Percentiles rank a stretch among this genome's conserved stretches.
Conservation (phyloP, 495 filamentous ascomycete species). For the Neurospora sp. region DNA sequence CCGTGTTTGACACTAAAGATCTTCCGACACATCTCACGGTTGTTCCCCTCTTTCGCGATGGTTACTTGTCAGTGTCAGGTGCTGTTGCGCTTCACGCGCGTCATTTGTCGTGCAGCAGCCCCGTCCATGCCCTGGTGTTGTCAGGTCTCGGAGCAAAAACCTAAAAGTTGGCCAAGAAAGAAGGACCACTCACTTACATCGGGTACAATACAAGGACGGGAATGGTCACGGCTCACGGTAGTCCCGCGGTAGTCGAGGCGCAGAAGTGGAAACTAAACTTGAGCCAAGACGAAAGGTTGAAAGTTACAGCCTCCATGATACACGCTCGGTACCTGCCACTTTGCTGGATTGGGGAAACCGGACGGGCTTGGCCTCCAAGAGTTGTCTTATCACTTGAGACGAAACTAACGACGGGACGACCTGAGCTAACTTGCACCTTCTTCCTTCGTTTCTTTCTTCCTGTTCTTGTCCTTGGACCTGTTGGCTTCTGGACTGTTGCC, state of each 20-base stretch:
- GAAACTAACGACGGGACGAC: neutral
- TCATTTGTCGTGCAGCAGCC: slow-evolving; percentile 4
- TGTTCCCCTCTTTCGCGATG: neutral
- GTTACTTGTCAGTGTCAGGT: neutral
- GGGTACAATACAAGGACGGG: neutral
- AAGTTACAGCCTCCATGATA: neutral
- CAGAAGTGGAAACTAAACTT: neutral
- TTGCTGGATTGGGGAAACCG: neutral
- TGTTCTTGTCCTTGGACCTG: neutral
- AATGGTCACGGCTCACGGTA: neutral
- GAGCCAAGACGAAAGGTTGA: neutral
- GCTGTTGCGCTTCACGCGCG: slow-evolving; percentile 11
- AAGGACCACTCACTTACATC: neutral
- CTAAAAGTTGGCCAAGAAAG: neutral
- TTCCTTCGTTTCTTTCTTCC: neutral
- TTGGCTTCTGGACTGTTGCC: neutral
- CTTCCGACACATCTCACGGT: neutral
- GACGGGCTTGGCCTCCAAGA: neutral
- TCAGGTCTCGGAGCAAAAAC: neutral
- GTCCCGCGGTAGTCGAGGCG: neutral
- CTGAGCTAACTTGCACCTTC: neutral
- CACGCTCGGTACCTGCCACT: neutral
- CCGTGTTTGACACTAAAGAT: neutral
- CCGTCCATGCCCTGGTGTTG: neutral
- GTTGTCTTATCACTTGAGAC: neutral